A percentile compares a stretch with the other conserved stretches of the same genome.
Evolutionary conservation across 257 asterid genomes (phyloP).

Genomic region (Oldenlandia corymbosa): DNA sequence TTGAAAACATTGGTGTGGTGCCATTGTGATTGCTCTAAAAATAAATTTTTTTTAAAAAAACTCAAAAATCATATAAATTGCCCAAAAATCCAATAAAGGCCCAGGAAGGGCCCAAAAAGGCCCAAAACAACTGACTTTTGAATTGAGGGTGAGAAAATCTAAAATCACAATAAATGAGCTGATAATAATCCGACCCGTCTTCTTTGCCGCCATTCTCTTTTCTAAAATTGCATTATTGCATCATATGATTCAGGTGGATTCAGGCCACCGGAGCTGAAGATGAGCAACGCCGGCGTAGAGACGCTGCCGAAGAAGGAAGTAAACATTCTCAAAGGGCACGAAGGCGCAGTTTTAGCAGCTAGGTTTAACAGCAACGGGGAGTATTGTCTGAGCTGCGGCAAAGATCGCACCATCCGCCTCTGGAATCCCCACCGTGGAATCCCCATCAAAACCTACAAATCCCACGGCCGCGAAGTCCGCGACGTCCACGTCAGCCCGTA

Average conservation of each 20-base stretch:
- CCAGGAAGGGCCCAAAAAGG: too few species aligned
- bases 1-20: too few species aligned
- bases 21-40: too few species aligned
- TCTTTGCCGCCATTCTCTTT: background rate
- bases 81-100: too few species aligned
- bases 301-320: conserved; percentile 63
- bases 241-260: background rate
- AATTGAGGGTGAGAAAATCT: too few species aligned
- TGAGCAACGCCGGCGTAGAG: conserved; percentile 19
- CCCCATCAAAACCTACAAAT: conserved; percentile 85
- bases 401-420: conserved; percentile 86
- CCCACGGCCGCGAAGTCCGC: conserved; percentile 96
- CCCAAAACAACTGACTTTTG: too few species aligned
- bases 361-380: conserved; percentile 89
- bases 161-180: too few species aligned
- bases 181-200: background rate
- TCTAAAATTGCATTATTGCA: background rate
- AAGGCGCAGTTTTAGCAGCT: conserved; percentile 91
- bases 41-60: too few species aligned
- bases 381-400: conserved; percentile 89
- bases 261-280: background rate
- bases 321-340: conserved; percentile 78
- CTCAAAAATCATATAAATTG: too few species aligned
- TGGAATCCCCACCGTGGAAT: conserved; percentile 98
- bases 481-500: conserved; percentile 84